Conservation (phyloP, 345 rosid genomes). For the Turritis glabra region DNA sequence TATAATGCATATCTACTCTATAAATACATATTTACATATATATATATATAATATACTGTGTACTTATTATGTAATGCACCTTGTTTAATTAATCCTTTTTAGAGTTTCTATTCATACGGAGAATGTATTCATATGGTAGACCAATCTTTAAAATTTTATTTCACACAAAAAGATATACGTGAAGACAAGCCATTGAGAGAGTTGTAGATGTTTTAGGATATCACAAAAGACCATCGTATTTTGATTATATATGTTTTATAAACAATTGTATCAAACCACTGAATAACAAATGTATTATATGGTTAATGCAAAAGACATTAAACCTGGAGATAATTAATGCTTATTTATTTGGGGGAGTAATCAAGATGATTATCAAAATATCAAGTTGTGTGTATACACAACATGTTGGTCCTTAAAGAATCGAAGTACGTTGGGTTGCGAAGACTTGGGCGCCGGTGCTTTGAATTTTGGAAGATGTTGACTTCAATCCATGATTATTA, state of each 20-base stretch:
- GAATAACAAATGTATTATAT: background rate
- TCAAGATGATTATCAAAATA: conserved; percentile 7
- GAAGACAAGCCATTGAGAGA: background rate
- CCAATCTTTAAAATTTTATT: background rate
- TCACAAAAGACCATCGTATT: background rate
- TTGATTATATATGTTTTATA: no score
- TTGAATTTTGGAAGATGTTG: conserved; percentile 27
- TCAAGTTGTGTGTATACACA: conserved; percentile 18
- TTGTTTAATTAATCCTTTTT: background rate
- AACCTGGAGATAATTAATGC: conserved; percentile 8
- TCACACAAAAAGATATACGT: background rate
- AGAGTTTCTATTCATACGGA: background rate
- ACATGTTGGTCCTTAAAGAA: conserved; percentile 26
- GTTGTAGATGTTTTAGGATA: background rate
- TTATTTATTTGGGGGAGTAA: conserved; percentile 2
- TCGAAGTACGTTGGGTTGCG: conserved; percentile 15
- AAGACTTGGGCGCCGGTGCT: conserved; percentile 25
- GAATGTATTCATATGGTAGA: background rate
- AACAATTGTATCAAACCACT: background rate
- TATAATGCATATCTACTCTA: conserved; percentile 11
- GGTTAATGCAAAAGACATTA: background rate
- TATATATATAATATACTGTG: background rate
- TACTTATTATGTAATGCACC: background rate
- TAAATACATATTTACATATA: background rate
- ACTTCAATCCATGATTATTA: conserved; percentile 2